Percentiles rank a stretch among this genome's conserved stretches.
phyloP scores from a whole-genome alignment of 2,329 filamentous ascomycete genomes.

The Boeremia exigua region DNA sequence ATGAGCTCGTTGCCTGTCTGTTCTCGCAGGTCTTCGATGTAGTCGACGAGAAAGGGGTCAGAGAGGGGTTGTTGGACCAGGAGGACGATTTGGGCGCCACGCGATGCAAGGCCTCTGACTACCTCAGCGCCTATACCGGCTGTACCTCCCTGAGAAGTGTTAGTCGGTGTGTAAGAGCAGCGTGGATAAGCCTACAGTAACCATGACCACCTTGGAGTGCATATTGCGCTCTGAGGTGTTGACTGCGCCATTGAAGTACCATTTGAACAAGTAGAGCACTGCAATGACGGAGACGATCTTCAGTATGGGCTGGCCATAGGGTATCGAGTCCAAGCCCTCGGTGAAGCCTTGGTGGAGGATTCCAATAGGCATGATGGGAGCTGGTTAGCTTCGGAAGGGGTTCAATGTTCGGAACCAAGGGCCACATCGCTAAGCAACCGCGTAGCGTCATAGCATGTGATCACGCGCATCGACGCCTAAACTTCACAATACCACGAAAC shows the following conservation, averaged over 20 bases:
- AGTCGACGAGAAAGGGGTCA: slow-evolving; percentile 90
- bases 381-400: slow-evolving; percentile 26
- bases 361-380: slow-evolving; percentile 64
- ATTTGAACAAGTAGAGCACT: slow-evolving; percentile 68
- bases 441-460: slow-evolving; percentile 15
- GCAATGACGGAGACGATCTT: slow-evolving; percentile 60
- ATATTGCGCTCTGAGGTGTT: slow-evolving; percentile 82
- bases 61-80: slow-evolving; percentile 81
- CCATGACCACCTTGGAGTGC: slow-evolving; percentile 91
- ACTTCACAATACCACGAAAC: not conserved
- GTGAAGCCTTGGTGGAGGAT: slow-evolving; percentile 61
- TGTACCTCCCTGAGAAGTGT: slow-evolving; percentile 72
- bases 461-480: not conserved
- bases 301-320: slow-evolving; percentile 60
- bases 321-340: slow-evolving; percentile 62
- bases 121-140: slow-evolving; percentile 86
- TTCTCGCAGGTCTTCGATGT: slow-evolving; percentile 83
- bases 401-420: slow-evolving; percentile 32
- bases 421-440: slow-evolving; percentile 29
- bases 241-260: slow-evolving; percentile 75
- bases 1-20: slow-evolving; percentile 83
- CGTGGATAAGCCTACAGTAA: slow-evolving; percentile 68
- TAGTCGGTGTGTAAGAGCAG: slow-evolving; percentile 9
- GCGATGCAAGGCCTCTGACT: slow-evolving; percentile 73
- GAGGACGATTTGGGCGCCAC: slow-evolving; percentile 89